These are phyloP conservation scores for Tuctoria greenei DNA, from an alignment of 176 grass and related monocot species.

Conservation along the genomic window DNA sequence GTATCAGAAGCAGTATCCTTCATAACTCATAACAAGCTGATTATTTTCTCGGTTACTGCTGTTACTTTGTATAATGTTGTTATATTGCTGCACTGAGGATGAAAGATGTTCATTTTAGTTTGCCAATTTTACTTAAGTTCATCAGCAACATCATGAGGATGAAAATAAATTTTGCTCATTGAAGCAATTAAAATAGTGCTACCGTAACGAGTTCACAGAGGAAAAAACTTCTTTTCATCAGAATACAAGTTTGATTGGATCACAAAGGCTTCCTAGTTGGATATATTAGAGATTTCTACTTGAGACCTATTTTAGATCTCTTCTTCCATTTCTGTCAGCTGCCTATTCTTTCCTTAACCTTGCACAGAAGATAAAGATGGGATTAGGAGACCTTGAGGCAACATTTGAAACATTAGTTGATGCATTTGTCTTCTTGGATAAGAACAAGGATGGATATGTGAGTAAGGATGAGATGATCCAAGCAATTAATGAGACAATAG, in stretches of 20 bases:
- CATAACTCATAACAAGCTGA: slow-evolving; percentile 10
- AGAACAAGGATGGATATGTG: slow-evolving; percentile 96
- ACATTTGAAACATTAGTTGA: slow-evolving; percentile 89
- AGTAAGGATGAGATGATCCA: slow-evolving; percentile 94
- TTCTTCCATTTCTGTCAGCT: background rate
- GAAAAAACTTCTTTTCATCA: background rate
- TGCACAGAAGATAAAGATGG: slow-evolving; percentile 71
- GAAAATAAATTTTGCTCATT: background rate
- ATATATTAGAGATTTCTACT: background rate
- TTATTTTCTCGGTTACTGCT: background rate
- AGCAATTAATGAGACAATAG: slow-evolving; percentile 87
- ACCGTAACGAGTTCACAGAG: background rate
- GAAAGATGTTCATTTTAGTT: background rate
- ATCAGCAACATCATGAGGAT: background rate
- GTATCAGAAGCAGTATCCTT: slow-evolving; percentile 85
- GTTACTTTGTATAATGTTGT: background rate
- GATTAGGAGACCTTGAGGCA: slow-evolving; percentile 67
- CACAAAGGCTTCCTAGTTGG: background rate
- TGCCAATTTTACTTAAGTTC: slow-evolving; percentile 1
- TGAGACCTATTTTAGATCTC: background rate
- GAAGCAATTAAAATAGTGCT: background rate
- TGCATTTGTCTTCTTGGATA: slow-evolving; percentile 94
- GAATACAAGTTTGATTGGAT: background rate
- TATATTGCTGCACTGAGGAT: background rate
- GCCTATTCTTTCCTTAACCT: slow-evolving; percentile 49